Evolutionary conservation across 306 rosid species (phyloP), one percentile per base, ranked within the genome.

Genomic region (Oemleria cerasiformis): DNA sequence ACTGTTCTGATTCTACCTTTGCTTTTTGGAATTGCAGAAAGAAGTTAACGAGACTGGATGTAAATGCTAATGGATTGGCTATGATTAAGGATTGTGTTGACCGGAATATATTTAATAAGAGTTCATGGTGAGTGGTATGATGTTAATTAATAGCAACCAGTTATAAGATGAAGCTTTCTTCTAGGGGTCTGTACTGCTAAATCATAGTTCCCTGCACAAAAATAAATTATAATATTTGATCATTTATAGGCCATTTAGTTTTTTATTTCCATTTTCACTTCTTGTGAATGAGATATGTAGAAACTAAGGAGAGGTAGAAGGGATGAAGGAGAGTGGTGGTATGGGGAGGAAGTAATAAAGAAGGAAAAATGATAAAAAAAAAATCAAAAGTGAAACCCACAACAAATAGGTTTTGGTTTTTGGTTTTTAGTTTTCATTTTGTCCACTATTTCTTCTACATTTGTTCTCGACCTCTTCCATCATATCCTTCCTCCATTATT

Each of bases 41-140:
- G 88, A 93, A 90, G 86, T 81, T 87, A 79, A 81, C 90, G 4
- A 88, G 89, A 65, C 80, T 93, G 59, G 88, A 96, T 34, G 94
- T 90, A 67, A 87, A 83, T 88, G 98, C 98, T 51, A 90, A 88
- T 63, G 97, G 94, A 54, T 84, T 96, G 51, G 75, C 87, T 67
- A 62, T 88, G 58, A 84, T 97, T 17, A 90, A 88, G 87, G 94
- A 93, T 64, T 67, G 83, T 16, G 16, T 82, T 75, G 97, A 87
- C 84, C 78, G 88, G 67, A 81, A 88, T 82, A 73, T 93, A 78
- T 87, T 93, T 43, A 87, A 87, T 75, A 91, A 88, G 73, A 87
- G 84, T 77, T 43, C 83, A 70, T 90, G 98, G 98, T 92, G 80
- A 85, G 97, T 78, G 14, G 59, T 34, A 63, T 67, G 47, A 30